Evolutionary conservation across 495 filamentous ascomycete genomes (phyloP).

Genomic region (Aspergillus bridgeri): DNA sequence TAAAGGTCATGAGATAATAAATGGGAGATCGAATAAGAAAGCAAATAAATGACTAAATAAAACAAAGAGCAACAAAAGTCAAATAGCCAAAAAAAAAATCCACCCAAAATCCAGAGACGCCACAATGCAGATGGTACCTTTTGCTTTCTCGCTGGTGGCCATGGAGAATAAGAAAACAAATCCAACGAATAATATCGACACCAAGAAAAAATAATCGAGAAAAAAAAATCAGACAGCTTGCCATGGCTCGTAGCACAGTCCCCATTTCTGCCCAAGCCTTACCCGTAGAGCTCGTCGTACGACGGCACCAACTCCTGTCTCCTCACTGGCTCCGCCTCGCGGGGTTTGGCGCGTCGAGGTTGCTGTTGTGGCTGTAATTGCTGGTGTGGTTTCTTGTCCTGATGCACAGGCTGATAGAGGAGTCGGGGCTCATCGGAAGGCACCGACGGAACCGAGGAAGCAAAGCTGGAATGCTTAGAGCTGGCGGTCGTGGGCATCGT

Average conservation of each 20-base stretch:
- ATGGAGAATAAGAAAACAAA: conserved; percentile 3
- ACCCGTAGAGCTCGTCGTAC: conserved; percentile 46
- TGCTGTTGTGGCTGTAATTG: neutral
- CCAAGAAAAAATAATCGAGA: neutral
- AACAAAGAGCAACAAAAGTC: neutral
- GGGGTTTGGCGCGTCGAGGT: conserved; percentile 20
- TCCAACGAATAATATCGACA: neutral
- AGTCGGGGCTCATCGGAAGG: conserved; percentile 30
- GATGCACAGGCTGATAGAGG: conserved; percentile 18
- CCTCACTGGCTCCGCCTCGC: conserved; percentile 18
- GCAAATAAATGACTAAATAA: conserved; percentile 3
- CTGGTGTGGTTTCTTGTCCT: conserved; percentile 21
- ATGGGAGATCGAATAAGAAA: conserved; percentile 7
- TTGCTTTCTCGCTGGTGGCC: conserved; percentile 9
- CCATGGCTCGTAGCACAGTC: neutral
- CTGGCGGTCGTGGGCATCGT: conserved; percentile 28
- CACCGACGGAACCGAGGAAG: conserved; percentile 32
- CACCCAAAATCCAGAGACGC: conserved; percentile 7
- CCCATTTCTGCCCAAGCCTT: conserved; percentile 4
- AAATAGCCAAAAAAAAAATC: neutral
- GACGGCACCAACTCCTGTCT: conserved; percentile 40
- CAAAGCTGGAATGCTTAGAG: conserved; percentile 39
- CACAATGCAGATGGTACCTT: conserved; percentile 12
- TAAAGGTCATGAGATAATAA: neutral
- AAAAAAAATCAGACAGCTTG: neutral